Percentiles rank a stretch among this genome's conserved stretches.
These are phyloP conservation scores for Kitagawia praeruptora DNA, from an alignment of 129 eudicot genomes.

Conservation along the genomic window DNA sequence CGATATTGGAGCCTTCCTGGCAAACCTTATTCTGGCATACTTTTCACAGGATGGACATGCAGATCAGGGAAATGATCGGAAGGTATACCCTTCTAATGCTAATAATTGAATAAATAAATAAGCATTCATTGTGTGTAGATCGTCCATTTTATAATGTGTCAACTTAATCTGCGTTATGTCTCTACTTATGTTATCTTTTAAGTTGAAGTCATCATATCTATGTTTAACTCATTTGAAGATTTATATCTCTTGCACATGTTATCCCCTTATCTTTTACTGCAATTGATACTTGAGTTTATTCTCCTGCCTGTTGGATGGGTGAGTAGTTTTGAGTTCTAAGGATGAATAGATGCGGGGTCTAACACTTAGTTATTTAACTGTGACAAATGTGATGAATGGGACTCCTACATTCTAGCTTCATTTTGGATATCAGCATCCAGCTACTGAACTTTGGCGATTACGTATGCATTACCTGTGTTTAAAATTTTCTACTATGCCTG, in stretches of 20 bases:
- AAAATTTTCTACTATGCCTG: not conserved
- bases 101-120: not conserved
- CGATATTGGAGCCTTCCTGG: slow-evolving; percentile 90
- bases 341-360: too few species aligned
- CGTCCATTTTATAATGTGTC: not conserved
- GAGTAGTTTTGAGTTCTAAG: too few species aligned
- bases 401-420: not conserved
- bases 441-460: not conserved
- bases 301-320: too few species aligned
- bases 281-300: too few species aligned
- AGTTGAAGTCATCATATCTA: not conserved
- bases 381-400: too few species aligned
- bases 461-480: not conserved
- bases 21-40: slow-evolving; percentile 76
- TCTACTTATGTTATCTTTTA: not conserved
- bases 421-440: too few species aligned
- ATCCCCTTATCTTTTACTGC: not conserved
- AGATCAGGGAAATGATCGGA: slow-evolving; percentile 41
- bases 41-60: slow-evolving; percentile 89
- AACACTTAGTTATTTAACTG: too few species aligned
- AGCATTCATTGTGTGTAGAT: not conserved
- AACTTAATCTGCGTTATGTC: not conserved
- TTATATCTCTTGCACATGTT: not conserved
- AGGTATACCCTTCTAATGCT: slow-evolving; percentile 29
- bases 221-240: not conserved